Evolutionary conservation across 129 eudicot species (phyloP).

Genomic region (Artemisia tridentata): DNA sequence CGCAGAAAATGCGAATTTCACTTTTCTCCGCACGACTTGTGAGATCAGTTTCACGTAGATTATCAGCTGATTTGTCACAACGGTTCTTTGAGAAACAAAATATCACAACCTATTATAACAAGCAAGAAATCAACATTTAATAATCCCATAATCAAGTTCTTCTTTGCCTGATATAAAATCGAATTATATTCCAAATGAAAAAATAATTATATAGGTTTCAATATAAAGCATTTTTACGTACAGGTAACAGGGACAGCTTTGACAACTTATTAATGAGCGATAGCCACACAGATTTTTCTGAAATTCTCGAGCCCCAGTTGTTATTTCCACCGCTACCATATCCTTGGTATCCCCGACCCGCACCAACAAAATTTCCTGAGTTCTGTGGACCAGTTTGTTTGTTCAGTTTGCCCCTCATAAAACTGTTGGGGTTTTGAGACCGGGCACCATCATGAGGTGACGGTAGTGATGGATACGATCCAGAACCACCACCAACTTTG

Average conservation of each 20-base stretch:
- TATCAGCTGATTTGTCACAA: conserved; percentile 93
- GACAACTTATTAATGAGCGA: conserved; percentile 76
- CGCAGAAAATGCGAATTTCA: conserved; percentile 85
- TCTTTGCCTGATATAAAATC: too few relatives aligned
- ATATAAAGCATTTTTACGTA: conserved; percentile 40
- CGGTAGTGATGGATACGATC: conserved; percentile 44
- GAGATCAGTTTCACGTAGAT: conserved; percentile 78
- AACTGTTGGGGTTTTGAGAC: conserved; percentile 49
- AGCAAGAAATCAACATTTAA: neutral
- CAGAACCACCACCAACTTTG: conserved; percentile 45
- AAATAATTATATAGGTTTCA: neutral
- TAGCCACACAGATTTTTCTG: conserved; percentile 85
- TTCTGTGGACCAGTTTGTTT: conserved; percentile 67
- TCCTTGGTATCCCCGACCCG: conserved; percentile 33
- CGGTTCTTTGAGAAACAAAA: conserved; percentile 98
- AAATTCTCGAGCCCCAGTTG: conserved; percentile 61
- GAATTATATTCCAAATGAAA: neutral
- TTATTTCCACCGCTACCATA: conserved; percentile 36
- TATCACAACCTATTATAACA: conserved; percentile 70
- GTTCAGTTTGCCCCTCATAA: conserved; percentile 61
- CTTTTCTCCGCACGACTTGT: conserved; percentile 89
- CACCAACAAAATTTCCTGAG: conserved; percentile 45
- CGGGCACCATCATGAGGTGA: conserved; percentile 51
- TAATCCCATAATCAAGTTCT: neutral
- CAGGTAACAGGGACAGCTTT: conserved; percentile 83